phyloP scores from a whole-genome alignment of 1,284 basidiomycete genomes.

The Cryptococcus floricola region DNA sequence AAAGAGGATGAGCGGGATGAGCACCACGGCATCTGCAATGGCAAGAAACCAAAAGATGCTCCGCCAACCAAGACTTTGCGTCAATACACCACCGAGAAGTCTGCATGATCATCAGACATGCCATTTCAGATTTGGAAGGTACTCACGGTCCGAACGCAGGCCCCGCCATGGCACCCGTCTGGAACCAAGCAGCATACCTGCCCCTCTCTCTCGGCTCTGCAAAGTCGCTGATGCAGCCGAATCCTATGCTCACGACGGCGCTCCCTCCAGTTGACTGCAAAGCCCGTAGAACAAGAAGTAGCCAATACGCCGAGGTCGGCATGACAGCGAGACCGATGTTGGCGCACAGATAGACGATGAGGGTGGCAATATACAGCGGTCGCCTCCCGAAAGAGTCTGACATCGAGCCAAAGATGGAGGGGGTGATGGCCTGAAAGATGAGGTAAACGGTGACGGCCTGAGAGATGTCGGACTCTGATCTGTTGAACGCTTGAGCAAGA shows the following conservation, averaged over 20 bases:
- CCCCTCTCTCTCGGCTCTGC: conserved; percentile 46
- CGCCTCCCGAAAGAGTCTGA: conserved; percentile 38
- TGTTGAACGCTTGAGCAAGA: conserved; percentile 33
- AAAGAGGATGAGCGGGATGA: conserved; percentile 24
- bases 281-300: conserved; percentile 41
- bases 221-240: conserved; percentile 44
- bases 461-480: conserved; percentile 36
- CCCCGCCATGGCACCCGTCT: conserved; percentile 30
- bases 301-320: conserved; percentile 41
- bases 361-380: conserved; percentile 42
- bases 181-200: conserved; percentile 40
- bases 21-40: conserved; percentile 29
- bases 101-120: conserved; percentile 8
- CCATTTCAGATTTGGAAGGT: not conserved
- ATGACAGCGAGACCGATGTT: conserved; percentile 45
- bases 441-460: conserved; percentile 47
- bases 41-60: conserved; percentile 42
- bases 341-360: conserved; percentile 43
- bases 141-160: conserved; percentile 21
- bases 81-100: conserved; percentile 24
- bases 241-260: conserved; percentile 45
- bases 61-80: conserved; percentile 40
- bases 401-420: conserved; percentile 43
- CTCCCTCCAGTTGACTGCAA: conserved; percentile 46
- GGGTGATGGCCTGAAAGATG: conserved; percentile 47